Evolutionary conservation across 208 protist genomes (phyloP), one percentile per base, ranked within the genome.

Genomic region (Leishmania braziliensis): DNA sequence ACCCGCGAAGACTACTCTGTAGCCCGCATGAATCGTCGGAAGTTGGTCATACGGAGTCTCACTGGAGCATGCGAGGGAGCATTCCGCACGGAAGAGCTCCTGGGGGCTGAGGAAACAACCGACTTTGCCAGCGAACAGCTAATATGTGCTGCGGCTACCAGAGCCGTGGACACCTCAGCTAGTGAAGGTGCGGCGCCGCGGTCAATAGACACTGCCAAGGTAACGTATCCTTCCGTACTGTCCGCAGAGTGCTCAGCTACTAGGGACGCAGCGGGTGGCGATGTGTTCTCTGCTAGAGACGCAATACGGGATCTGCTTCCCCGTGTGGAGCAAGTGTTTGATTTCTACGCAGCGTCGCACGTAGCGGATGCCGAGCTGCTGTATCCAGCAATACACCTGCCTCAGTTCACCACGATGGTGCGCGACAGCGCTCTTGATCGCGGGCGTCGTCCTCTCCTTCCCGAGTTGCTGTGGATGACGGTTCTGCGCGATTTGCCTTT

Each of bases 391-490:
- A 91, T 95, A 88, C 81, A 82, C 9, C 74, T 94, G 39, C 50
- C 72, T 39, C 78, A 92, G 46, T 93, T 95, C 80, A 87, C 89
- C 26, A 80, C 66, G 29, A 76, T 95, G 63, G 79, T 91, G 58
- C 86, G 83, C 68, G 90, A 95, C 75, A 87, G 83, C 71, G 72
- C 77, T 18, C 72, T 94, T 3, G 84, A 83, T 71, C 78, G 66
- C 26, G 9, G 69, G 63, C 63, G 75, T 56, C 81, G 79, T 39
- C 78, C 87, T 29, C 85, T 83, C 46, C 85, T 88, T 26, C 79
- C 90, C 6, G 89, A 94, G 76, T 72, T 94, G 53, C 69, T 95
- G 23, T 94, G 90, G 92, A 95, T 95, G 86, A 80, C 79, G 14
- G 87, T 89, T 26, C 75, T 94, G 71, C 86, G 90, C 23, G 78